These are phyloP conservation scores for Macrolepiota dolichaula DNA, from an alignment of 768 basidiomycete species.

Conservation along the genomic window DNA sequence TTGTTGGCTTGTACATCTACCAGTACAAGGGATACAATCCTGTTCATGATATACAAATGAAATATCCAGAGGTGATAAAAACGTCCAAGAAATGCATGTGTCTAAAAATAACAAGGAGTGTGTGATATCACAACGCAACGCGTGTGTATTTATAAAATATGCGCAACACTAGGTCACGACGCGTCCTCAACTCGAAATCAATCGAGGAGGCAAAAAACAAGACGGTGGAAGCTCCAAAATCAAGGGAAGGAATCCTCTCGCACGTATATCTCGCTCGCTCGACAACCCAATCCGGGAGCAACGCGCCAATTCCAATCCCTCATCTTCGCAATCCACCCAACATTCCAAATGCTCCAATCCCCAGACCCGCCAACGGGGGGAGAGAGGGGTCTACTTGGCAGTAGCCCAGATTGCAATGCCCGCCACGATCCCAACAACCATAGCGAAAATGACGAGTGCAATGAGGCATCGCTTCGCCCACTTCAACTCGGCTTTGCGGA, in stretches of 20 bases:
- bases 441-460: conserved; percentile 45
- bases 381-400: neutral
- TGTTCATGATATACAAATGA: neutral
- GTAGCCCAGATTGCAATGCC: conserved; percentile 31
- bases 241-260: neutral
- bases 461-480: conserved; percentile 56
- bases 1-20: too few relatives aligned
- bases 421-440: conserved; percentile 27
- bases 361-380: neutral
- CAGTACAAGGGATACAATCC: neutral
- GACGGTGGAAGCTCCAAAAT: neutral
- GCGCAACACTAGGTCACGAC: neutral
- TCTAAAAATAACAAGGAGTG: neutral
- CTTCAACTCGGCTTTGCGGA: conserved; percentile 48
- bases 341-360: neutral
- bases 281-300: neutral
- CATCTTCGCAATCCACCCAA: neutral
- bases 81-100: neutral
- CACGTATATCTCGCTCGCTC: neutral
- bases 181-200: neutral
- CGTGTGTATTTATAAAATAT: neutral
- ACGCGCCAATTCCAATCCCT: neutral
- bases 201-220: neutral
- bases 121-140: neutral
- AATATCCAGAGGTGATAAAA: neutral